phyloP scores from a whole-genome alignment of 1,284 basidiomycete genomes.

The Neolentinus lepideus region DNA sequence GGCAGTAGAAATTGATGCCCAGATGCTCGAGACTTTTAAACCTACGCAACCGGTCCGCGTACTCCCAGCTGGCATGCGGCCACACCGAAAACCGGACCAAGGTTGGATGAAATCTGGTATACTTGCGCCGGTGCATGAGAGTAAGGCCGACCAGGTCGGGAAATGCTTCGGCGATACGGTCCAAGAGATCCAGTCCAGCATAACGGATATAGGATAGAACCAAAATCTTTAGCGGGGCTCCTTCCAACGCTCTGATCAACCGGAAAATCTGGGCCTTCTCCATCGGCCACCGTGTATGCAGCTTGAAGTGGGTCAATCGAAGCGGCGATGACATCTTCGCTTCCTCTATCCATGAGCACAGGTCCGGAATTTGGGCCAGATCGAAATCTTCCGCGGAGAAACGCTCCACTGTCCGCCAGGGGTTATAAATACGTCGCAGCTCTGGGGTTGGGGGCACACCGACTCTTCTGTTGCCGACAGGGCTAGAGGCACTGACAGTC shows the following conservation, averaged over 20 bases:
- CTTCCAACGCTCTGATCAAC: constrained; percentile 1
- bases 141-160: constrained; percentile 9
- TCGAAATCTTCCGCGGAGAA: too few species aligned
- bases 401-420: too few species aligned
- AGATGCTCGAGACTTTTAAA: not conserved
- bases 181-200: constrained; percentile 5
- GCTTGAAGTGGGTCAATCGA: constrained; percentile 7
- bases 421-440: too few species aligned
- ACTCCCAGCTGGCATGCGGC: not conserved
- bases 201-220: constrained; percentile 8
- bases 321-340: too few species aligned
- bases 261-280: not conserved
- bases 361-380: too few species aligned
- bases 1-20: not conserved
- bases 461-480: too few species aligned
- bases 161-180: constrained; percentile 7
- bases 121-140: constrained; percentile 8
- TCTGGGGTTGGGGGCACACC: too few species aligned
- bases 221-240: constrained; percentile 6
- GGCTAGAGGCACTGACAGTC: too few species aligned
- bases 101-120: too few species aligned
- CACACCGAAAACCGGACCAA: not conserved
- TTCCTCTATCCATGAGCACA: too few species aligned
- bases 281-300: constrained; percentile 1
- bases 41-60: not conserved